Evolutionary conservation across 78 protist species (phyloP), one percentile per base, ranked within the genome.

Genomic region (Dictyostelium citrinum): DNA sequence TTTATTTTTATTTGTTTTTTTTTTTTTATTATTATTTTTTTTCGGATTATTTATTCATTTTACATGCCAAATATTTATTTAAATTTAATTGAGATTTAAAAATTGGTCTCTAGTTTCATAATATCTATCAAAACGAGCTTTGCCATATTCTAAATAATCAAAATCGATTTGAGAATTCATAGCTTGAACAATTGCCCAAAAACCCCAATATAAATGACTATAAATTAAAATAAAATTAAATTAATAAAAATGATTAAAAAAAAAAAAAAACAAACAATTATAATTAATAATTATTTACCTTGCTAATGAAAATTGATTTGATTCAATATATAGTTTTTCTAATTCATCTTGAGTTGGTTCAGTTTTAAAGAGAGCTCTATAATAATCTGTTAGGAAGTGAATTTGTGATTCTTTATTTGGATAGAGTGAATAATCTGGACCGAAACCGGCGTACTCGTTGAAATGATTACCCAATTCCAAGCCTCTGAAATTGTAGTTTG

Each of bases 401-500:
- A 29, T 4, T 55, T 95, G 97, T 61, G 77, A 81, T 22, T 90
- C 86, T 43, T 83, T 22, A 14, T 49, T 51, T 10, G 95, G 95
- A 51, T 88, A 83, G 31, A 79, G 67, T 6, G 71, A 22, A 35
- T 84, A 95, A 86, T 84, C 92, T 58, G 86, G 90, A 24, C 85
- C 97, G 49, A 95, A 90, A 35, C 95, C 95, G 3, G 95, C 95
- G 35, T 83, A 95, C 17, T 95, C 97, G 33, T 82, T 82, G 75
- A 95, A 95, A 55, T 95, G 97, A 37, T 95, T 95, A 71, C 91
- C 97, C 11, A 95, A 11, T 17, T 95, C 97, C 31, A 77, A 83
- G 0, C 95, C 97, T 64, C 90, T 55, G 20, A 76, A 90, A 70
- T 83, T 95, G 27, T 95, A 95, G 77, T 83, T 83, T 22, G 92